phyloP scores from a whole-genome alignment of 495 filamentous ascomycete genomes.

The Parachaetomium inaequale region DNA sequence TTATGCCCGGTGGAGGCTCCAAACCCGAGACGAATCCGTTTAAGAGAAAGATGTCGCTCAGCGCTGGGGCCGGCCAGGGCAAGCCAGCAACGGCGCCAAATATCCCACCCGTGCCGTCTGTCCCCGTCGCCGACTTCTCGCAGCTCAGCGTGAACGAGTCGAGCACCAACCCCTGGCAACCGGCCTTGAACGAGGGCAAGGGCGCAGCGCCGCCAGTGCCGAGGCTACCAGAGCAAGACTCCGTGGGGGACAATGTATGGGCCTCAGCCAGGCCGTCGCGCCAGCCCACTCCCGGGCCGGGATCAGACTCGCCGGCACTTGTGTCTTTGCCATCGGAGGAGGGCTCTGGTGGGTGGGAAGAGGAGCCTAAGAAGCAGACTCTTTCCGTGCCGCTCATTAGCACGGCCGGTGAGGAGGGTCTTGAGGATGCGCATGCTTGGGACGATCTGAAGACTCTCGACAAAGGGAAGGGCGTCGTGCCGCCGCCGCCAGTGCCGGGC shows the following conservation, averaged over 20 bases:
- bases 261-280: conserved; percentile 35
- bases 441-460: conserved; percentile 36
- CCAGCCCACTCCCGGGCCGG: conserved; percentile 28
- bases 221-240: conserved; percentile 30
- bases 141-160: conserved; percentile 40
- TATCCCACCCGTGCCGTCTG: conserved; percentile 24
- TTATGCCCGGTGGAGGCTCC: conserved; percentile 32
- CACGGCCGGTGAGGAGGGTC: conserved; percentile 26
- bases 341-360: conserved; percentile 36
- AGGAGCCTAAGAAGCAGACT: conserved; percentile 19
- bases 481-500: conserved; percentile 17
- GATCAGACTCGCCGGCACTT: conserved; percentile 26
- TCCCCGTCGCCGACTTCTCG: conserved; percentile 32
- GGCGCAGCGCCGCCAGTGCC: conserved; percentile 21
- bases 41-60: conserved; percentile 41
- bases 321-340: conserved; percentile 33
- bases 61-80: conserved; percentile 1
- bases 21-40: conserved; percentile 53
- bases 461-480: conserved; percentile 34
- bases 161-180: conserved; percentile 53
- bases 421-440: conserved; percentile 45
- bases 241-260: conserved; percentile 34
- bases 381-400: conserved; percentile 19
- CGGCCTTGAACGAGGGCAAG: conserved; percentile 31
- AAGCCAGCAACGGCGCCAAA: conserved; percentile 6